phyloP scores from a whole-genome alignment of 768 basidiomycete species.

The Phaeotremella skinneri region DNA sequence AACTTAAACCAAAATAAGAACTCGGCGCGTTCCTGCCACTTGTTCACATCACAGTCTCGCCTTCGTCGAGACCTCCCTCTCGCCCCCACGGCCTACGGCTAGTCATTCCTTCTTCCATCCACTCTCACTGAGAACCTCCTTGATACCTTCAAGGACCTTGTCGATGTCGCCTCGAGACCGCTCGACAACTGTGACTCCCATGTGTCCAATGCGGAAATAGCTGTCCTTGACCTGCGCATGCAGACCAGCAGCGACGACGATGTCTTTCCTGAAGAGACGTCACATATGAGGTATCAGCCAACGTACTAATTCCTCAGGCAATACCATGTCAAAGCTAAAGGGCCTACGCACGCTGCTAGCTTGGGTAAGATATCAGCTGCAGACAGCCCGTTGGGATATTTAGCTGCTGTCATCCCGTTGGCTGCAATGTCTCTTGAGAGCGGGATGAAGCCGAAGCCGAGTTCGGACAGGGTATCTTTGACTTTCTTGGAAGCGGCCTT shows the following conservation, averaged over 20 bases:
- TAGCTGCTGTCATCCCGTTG: slow-evolving; percentile 91
- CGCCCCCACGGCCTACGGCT: slow-evolving; percentile 4
- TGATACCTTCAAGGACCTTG: slow-evolving; percentile 65
- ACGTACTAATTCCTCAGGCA: neutral
- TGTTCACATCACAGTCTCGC: slow-evolving; percentile 1
- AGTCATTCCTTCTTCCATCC: slow-evolving; percentile 35
- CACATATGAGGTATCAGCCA: neutral
- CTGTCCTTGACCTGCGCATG: slow-evolving; percentile 80
- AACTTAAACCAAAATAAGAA: no score
- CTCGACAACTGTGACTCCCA: slow-evolving; percentile 83
- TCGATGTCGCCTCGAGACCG: slow-evolving; percentile 70
- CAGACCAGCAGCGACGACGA: slow-evolving; percentile 85
- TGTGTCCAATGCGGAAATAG: slow-evolving; percentile 94
- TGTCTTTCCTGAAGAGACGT: slow-evolving; percentile 57
- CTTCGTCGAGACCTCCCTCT: slow-evolving; percentile 2
- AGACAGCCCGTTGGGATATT: slow-evolving; percentile 73
- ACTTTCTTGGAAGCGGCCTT: slow-evolving; percentile 65
- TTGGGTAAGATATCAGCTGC: slow-evolving; percentile 75
- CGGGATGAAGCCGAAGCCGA: slow-evolving; percentile 72
- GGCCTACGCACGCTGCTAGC: slow-evolving; percentile 54
- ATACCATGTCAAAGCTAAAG: neutral
- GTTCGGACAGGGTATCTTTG: slow-evolving; percentile 62
- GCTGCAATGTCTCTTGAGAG: slow-evolving; percentile 64
- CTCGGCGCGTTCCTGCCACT: no score
- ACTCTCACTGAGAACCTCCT: slow-evolving; percentile 46